Base-by-base conservation (phyloP, 2,329 filamentous ascomycete species). In the Colletotrichum gigasporum region DNA sequence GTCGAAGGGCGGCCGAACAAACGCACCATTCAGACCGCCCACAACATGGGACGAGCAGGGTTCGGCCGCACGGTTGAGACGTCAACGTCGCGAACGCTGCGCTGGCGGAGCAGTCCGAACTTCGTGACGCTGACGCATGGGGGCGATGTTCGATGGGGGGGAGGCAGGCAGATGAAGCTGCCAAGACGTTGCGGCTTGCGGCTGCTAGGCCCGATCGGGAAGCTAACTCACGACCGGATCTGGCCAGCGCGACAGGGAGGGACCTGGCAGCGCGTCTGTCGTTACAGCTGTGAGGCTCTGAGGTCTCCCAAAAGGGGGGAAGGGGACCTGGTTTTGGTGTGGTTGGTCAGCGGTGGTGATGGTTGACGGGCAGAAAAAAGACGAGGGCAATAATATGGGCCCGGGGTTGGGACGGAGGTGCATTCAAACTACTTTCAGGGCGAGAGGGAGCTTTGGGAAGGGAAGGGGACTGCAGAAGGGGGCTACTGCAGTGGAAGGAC, bases 151-250 rank as follows among this genome's bases (percentile, higher is more conserved):
- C n/a, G n/a, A n/a, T n/a, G n/a, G n/a, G n/a, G n/a, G n/a, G n/a
- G n/a, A n/a, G n/a, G n/a, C n/a, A n/a, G n/a, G n/a, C n/a, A n/a
- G n/a, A n/a, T 65, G 62, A 65, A 65, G 62, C 62, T 65, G 62
- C 62, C 62, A 65, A 65, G 62, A 26, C 44, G 62, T 62, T 65
- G 62, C 62, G 42, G 56, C 35, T n/a, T 65, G 48, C 50, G 28
- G 28, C 34, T 55, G 48, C 50, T 37, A 37, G 34, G 34, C 56
- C 50, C 37, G 28, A 62, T 55, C 22, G 22, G 48, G 56, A 32
- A 55, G 62, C 41, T 26, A 37, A 16, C 57, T 41, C 8, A 50
- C 42, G 62, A 34, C n/a, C 34, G 22, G 35, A 55, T 50, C 56
- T 20, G 34, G 34, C 26, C 3, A 35, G 42, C 24, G 50, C 28